These are phyloP conservation scores for Amphichorda felina DNA, from an alignment of 2,329 filamentous ascomycete genomes.

Conservation along the genomic window DNA sequence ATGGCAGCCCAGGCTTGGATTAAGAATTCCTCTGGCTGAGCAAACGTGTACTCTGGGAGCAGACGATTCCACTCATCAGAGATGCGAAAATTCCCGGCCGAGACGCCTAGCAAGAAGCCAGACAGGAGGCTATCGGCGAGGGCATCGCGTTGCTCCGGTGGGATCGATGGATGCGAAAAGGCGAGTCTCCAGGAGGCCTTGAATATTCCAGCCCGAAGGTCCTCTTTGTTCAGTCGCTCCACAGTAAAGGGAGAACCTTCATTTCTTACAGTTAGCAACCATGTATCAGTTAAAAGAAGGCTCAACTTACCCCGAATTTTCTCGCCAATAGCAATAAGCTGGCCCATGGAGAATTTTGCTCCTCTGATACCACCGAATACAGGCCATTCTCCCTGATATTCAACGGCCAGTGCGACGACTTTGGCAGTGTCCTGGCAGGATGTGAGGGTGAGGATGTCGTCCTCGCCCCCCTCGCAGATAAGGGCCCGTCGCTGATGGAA, in stretches of 20 bases:
- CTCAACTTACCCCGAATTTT: conserved; percentile 23
- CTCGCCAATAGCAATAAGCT: conserved; percentile 26
- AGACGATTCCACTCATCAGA: conserved; percentile 31
- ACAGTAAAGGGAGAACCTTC: conserved; percentile 10
- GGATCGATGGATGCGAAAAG: conserved; percentile 8
- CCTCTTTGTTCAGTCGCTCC: conserved; percentile 6
- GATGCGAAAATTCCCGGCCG: conserved; percentile 21
- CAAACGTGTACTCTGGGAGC: conserved; percentile 32
- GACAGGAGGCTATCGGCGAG: conserved; percentile 13
- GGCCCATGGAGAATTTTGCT: conserved; percentile 16
- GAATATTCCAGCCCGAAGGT: conserved; percentile 9
- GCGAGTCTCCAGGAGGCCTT: conserved; percentile 12
- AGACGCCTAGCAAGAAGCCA: conserved; percentile 20
- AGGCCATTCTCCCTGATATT: conserved; percentile 31
- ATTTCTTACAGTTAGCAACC: background rate
- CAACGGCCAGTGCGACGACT: conserved; percentile 26
- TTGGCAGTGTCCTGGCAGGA: conserved; percentile 28
- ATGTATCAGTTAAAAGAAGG: background rate
- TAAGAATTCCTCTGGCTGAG: conserved; percentile 26
- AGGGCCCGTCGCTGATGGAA: conserved; percentile 28
- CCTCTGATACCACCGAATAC: conserved; percentile 26
- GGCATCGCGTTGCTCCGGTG: conserved; percentile 10
- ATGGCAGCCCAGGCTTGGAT: too few relatives aligned
- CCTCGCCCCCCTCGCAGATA: conserved; percentile 26
- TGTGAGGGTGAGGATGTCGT: conserved; percentile 29